Percentiles rank a stretch among this genome's conserved stretches.
Conservation (phyloP, 2,329 filamentous ascomycete genomes). For the Eutypa lata region DNA sequence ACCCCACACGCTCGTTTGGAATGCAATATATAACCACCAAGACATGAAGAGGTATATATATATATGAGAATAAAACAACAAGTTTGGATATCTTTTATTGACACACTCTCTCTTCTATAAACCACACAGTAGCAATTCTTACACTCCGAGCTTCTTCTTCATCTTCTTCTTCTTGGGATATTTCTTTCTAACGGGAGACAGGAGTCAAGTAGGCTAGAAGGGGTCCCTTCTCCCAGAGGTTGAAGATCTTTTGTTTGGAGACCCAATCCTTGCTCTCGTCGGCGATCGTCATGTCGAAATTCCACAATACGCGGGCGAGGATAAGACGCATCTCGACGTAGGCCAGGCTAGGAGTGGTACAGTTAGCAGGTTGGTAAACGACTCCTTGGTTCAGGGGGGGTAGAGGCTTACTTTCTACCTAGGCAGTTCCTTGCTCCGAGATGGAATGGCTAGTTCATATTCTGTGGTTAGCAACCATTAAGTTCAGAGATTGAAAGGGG, state of each 20-base stretch:
- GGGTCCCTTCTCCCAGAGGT: conserved; percentile 38
- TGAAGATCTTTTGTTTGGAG: conserved; percentile 33
- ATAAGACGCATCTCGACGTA: conserved; percentile 50
- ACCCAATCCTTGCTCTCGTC: conserved; percentile 37
- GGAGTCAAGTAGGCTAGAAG: conserved; percentile 35
- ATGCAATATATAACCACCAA: too few relatives aligned
- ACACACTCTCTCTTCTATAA: too few relatives aligned
- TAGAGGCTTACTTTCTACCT: conserved; percentile 47
- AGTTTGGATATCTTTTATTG: too few relatives aligned
- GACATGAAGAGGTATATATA: too few relatives aligned
- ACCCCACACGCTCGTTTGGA: too few relatives aligned
- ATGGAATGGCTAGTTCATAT: conserved; percentile 47
- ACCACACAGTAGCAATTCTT: too few relatives aligned
- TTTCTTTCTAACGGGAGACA: conserved; percentile 47
- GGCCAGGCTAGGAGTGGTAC: conserved; percentile 35
- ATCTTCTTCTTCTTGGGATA: too few relatives aligned
- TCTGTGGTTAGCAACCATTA: too few relatives aligned
- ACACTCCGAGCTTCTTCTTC: too few relatives aligned
- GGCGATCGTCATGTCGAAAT: conserved; percentile 43
- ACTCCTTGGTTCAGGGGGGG: too few relatives aligned
- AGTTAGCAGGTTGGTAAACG: conserved; percentile 9
- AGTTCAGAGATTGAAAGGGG: too few relatives aligned
- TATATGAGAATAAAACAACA: too few relatives aligned
- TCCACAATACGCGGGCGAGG: conserved; percentile 44
- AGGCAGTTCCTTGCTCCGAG: conserved; percentile 48